Percentiles rank a stretch among this genome's conserved stretches.
Conservation (phyloP, 441 rosid species). For the Geranium incanum region DNA sequence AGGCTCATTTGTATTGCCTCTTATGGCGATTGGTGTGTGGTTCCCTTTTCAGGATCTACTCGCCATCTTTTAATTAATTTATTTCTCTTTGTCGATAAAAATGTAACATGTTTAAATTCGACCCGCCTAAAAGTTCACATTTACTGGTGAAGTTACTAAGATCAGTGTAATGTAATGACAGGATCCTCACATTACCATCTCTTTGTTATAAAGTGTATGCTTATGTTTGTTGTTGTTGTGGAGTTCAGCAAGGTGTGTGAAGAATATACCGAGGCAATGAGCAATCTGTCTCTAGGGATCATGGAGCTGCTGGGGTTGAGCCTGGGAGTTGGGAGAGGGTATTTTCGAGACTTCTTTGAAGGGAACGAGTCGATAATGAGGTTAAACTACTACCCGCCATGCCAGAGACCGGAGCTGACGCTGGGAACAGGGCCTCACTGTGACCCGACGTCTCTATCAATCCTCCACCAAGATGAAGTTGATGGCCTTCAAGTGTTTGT, state of each 20-base stretch:
- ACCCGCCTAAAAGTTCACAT: no score
- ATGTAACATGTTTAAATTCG: no score
- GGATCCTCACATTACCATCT: no score
- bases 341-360: slow-evolving; percentile 18
- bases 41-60: no score
- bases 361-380: slow-evolving; percentile 18
- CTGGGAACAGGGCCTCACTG: slow-evolving; percentile 16
- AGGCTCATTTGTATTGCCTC: no score
- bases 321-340: slow-evolving; percentile 11
- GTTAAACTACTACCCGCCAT: slow-evolving; percentile 21
- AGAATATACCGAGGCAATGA: slow-evolving; percentile 19
- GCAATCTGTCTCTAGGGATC: slow-evolving; percentile 10
- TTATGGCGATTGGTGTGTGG: no score
- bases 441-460: slow-evolving; percentile 6
- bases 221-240: background rate
- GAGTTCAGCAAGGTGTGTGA: slow-evolving; percentile 6
- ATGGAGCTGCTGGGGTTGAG: slow-evolving; percentile 21
- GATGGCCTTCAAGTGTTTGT: slow-evolving; percentile 19
- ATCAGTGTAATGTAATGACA: no score
- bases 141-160: no score
- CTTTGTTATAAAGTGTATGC: no score
- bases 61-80: no score
- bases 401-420: slow-evolving; percentile 19
- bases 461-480: slow-evolving; percentile 20
- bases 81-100: no score